Evolutionary conservation across 495 filamentous ascomycete species (phyloP).

Genomic region (Xylaria castorea): DNA sequence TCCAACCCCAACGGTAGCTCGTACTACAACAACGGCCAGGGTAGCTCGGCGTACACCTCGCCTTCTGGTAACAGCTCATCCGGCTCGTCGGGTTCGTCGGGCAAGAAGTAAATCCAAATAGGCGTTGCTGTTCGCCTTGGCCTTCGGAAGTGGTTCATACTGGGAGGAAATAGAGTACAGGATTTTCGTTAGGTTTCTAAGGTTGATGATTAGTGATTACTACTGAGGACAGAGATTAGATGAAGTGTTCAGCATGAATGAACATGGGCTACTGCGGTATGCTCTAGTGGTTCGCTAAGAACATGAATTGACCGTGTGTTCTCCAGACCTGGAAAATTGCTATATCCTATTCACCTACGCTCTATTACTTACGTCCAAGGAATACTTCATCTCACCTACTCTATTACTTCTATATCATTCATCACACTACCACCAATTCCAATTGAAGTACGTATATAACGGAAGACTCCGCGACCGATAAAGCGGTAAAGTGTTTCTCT

Average conservation of each 20-base stretch:
- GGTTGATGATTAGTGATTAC: neutral
- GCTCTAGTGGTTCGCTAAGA: neutral
- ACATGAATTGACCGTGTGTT: neutral
- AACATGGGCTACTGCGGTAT: neutral
- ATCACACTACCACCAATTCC: too few relatives aligned
- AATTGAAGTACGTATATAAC: too few relatives aligned
- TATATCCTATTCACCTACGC: neutral
- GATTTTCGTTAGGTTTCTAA: neutral
- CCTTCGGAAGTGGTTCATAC: neutral
- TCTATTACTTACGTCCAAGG: too few relatives aligned
- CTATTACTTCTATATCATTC: too few relatives aligned
- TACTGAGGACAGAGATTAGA: neutral
- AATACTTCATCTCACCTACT: too few relatives aligned
- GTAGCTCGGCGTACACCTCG: constrained; percentile 51
- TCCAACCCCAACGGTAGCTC: constrained; percentile 60
- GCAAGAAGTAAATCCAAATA: constrained; percentile 22
- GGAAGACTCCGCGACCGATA: too few relatives aligned
- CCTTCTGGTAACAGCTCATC: constrained; percentile 41
- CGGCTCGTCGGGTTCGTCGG: constrained; percentile 25
- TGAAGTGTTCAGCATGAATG: neutral
- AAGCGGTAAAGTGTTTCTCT: too few relatives aligned
- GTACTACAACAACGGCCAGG: constrained; percentile 54
- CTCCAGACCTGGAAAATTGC: too few relatives aligned
- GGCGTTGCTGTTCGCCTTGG: neutral
- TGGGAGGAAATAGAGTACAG: neutral